Evolutionary conservation across 805 yeast species (phyloP), one percentile per base, ranked within the genome.

Genomic region (Spathaspora boniae): DNA sequence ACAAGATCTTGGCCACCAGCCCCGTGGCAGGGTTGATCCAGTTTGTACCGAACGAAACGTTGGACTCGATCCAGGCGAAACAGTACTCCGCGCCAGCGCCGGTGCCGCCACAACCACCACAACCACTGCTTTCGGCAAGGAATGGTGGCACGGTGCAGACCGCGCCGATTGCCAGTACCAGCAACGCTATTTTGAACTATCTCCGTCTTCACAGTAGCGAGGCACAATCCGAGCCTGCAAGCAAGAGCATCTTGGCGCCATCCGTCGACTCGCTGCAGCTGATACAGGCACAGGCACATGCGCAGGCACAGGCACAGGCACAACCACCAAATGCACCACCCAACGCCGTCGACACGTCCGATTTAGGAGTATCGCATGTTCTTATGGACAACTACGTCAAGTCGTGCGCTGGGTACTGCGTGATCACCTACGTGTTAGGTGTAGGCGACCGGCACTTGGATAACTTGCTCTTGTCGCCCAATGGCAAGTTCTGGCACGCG

Each of bases 371-470:
- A 1, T 65, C 71, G 8, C 60, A 78, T 0, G 76, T 74, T 45
- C 86, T 80, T 0, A 86, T 93, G 96, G 98, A 93, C 49, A 91
- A 85, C 45, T 93, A 86, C 60, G 91, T 93, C 5, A 78, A 89
- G 45, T 86, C 96, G 3, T 87, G 97, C 55, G 97, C 99, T 16
- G 99, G 98, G 0, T 93, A 93, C 54, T 93, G 97, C 66, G 98
- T 93, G 1, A 85, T 93, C 16, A 93, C 98, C 0, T 93, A 93
- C 50, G 65, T 93, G 6, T 62, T 93, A 9, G 99, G 98, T 5
- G 97, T 93, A 6, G 99, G 99, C 11, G 99, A 93, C 60, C 74
- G 99, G 38, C 99, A 93, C 65, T 67, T 93, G 44, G 99, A 93
- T 53, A 93, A 93, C 51, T 62, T 93, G 44, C 68, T 93, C 29